Base-by-base conservation (phyloP, 176 grass and related monocot species). In the Hyparrhenia diplandra region DNA sequence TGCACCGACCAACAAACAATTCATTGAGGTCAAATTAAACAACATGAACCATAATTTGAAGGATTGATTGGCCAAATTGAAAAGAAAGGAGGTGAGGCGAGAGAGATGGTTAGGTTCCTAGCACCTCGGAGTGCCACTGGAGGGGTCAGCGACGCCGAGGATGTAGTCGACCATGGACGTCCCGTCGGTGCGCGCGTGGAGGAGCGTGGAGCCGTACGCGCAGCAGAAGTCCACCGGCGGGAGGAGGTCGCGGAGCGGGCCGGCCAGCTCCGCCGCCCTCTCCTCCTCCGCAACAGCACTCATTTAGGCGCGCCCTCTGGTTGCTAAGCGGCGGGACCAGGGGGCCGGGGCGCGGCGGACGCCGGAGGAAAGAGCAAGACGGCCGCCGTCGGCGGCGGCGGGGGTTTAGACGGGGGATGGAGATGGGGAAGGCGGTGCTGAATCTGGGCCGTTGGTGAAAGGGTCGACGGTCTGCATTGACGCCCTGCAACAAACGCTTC, bases 91-190 rank as follows among this genome's bases (percentile, higher is more conserved):
- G 21, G 31, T 17, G n/a, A 20, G 18, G 59, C 0, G 35, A 74
- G 45, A 42, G 21, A 36, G 65, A 52, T 32, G 70, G 51, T 8
- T 11, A 8, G 55, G 37, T 62, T 62, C 36, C 62, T 16, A 64
- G 8, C 63, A 87, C 95, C 70, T 95, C 84, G 9, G 88, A 62
- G 81, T 95, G 92, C 95, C 92, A 98, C 18, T 89, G 58, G 46
- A 88, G 70, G 7, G 95, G 75, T 95, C 92, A 40, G 86, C 29
- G 69, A 98, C 92, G 8, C 92, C 92, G 3, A 98, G 30, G 69
- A 98, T 98, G 81, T 94, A 98, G 69, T 98, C 95, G 46, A 98
- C 95, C 95, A 93, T 98, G 67, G 92, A 87, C 43, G 81, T 55
- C 78, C 8, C 31, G 64, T 85, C 82, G 32, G 82, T 71, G 77